Conservation (phyloP, 2,329 filamentous ascomycete genomes). For the Calonectria pseudoturangicola region DNA sequence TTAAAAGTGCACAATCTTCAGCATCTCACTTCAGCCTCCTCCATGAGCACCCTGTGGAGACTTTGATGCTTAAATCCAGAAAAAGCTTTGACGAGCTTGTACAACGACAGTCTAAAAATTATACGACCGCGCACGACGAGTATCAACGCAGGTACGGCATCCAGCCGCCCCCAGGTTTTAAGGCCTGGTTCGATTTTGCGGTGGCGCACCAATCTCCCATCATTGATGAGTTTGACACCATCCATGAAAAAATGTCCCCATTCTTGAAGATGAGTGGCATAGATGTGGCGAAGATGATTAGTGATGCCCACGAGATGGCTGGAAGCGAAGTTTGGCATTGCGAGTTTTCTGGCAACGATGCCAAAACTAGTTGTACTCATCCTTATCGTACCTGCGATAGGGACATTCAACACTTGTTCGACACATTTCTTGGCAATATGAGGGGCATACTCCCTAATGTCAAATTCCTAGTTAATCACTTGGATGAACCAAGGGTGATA, state of each 20-base stretch:
- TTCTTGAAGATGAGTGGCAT: conserved; percentile 63
- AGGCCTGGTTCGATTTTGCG: conserved; percentile 67
- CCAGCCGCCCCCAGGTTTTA: conserved; percentile 68
- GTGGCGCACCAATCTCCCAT: conserved; percentile 62
- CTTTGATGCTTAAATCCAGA: conserved; percentile 55
- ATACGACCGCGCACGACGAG: conserved; percentile 60
- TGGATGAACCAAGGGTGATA: conserved; percentile 69
- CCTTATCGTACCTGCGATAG: conserved; percentile 58
- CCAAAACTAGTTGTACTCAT: conserved; percentile 59
- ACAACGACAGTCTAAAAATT: conserved; percentile 61
- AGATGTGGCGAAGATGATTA: conserved; percentile 57
- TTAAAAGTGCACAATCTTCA: conserved; percentile 44
- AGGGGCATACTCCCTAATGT: conserved; percentile 59
- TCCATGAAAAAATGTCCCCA: conserved; percentile 63
- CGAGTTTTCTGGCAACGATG: conserved; percentile 50
- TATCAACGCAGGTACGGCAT: conserved; percentile 66
- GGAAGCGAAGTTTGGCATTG: conserved; percentile 63
- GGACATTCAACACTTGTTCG: conserved; percentile 57
- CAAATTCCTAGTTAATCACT: conserved; percentile 66
- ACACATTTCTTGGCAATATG: conserved; percentile 54
- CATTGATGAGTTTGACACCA: conserved; percentile 71
- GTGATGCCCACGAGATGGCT: conserved; percentile 45
- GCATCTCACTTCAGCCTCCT: conserved; percentile 41
- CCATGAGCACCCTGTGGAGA: conserved; percentile 60
- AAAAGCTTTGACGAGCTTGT: conserved; percentile 57